phyloP scores from a whole-genome alignment of 2,329 filamentous ascomycete species.

The Verticillium isaacii region DNA sequence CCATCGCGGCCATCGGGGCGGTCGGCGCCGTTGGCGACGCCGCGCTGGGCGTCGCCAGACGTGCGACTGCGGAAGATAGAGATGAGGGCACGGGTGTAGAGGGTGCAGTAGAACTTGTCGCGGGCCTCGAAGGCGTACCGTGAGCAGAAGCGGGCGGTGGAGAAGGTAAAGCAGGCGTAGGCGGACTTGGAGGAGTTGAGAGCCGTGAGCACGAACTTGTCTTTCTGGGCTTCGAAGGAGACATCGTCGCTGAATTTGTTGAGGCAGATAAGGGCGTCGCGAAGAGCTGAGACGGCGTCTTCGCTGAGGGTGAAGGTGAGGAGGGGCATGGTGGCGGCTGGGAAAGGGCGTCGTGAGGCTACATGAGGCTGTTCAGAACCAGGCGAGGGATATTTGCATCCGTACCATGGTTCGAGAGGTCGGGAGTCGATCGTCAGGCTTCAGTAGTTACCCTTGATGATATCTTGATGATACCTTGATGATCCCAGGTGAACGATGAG shows the following conservation, averaged over 20 bases:
- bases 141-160: constrained; percentile 65
- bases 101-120: constrained; percentile 67
- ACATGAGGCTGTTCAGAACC: not conserved
- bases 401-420: not conserved
- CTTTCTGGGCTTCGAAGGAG: constrained; percentile 65
- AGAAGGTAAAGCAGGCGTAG: constrained; percentile 68
- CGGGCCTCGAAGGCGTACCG: constrained; percentile 62
- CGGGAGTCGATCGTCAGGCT: no score
- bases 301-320: constrained; percentile 70
- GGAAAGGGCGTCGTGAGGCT: not conserved
- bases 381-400: not conserved
- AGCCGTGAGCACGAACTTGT: constrained; percentile 67
- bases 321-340: constrained; percentile 43
- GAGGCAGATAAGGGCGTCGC: constrained; percentile 70
- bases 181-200: constrained; percentile 78
- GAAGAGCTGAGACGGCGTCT: constrained; percentile 64
- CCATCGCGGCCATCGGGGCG: not conserved
- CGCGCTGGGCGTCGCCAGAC: constrained; percentile 50
- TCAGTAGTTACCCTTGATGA: not conserved
- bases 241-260: constrained; percentile 78
- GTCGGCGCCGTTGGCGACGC: constrained; percentile 57
- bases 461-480: not conserved
- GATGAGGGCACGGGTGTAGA: constrained; percentile 67
- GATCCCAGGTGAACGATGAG: not conserved
- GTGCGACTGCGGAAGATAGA: constrained; percentile 69